Evolutionary conservation across 345 rosid genomes (phyloP), one percentile per base, ranked within the genome.

Genomic region (Schrenkiella parvula): DNA sequence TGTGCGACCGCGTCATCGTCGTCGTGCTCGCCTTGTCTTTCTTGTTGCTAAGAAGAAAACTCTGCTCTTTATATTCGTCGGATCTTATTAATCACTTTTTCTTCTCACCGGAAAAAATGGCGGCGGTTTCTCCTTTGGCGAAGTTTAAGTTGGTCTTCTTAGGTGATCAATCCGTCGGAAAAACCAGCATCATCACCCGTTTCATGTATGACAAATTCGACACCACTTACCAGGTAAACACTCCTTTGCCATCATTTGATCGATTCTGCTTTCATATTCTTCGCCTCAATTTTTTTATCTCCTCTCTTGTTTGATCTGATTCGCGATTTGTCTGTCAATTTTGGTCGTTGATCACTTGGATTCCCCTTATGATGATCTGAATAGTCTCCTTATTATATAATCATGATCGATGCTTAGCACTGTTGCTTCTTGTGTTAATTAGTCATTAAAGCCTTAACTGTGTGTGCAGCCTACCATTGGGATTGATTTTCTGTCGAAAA

Each of bases 131-230:
- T 15, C 87, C 98, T 44, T 80, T 89, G 12, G 89, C 95, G 19
- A 89, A 89, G 79, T 89, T 85, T 73, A 89, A 89, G 80, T 80
- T 87, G 67, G 95, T 89, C 11, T 89, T 89, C 80, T 77, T 89
- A 69, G 96, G 96, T 46, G 93, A 90, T 80, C 96, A 90, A 73
- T 90, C 96, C 23, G 93, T 85, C 2, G 93, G 96, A 18, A 90
- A 90, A 81, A 89, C 96, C 68, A 90, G 93, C 83, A 90, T 90
- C 89, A 90, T 90, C 84, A 88, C 89, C 54, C 93, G 91, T 76
- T 90, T 88, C 88, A 90, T 88, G 96, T 90, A 90, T 81, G 96
- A 90, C 65, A 90, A 88, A 75, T 90, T 90, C 82, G 93, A 90
- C 80, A 85, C 93, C 71, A 88, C 88, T 52, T 90, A 88, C 54